phyloP scores from a whole-genome alignment of 23 red algal species.

The Agarophyton chilense region DNA sequence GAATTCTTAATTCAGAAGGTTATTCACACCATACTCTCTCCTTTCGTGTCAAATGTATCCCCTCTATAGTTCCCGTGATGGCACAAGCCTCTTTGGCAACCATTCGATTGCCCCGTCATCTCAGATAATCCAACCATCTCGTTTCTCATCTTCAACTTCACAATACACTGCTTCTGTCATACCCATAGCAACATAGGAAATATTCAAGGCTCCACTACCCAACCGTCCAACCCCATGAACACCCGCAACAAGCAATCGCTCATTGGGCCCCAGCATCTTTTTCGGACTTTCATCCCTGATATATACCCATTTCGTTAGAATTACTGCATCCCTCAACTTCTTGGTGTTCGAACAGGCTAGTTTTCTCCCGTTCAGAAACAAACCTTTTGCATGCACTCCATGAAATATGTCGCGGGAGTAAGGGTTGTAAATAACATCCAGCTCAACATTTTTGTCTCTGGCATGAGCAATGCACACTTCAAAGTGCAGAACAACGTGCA shows the following conservation, averaged over 20 bases:
- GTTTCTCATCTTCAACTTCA: slow-evolving; percentile 46
- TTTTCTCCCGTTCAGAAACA: slow-evolving; percentile 73
- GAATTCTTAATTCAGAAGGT: slow-evolving; percentile 43
- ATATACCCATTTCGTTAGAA: slow-evolving; percentile 87
- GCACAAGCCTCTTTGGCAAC: slow-evolving; percentile 95
- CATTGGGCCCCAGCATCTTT: slow-evolving; percentile 72
- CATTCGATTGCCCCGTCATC: slow-evolving; percentile 84
- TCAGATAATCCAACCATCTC: slow-evolving; percentile 85
- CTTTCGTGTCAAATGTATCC: slow-evolving; percentile 27
- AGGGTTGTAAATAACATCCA: slow-evolving; percentile 95
- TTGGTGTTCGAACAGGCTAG: slow-evolving; percentile 34
- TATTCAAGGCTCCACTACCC: slow-evolving; percentile 83
- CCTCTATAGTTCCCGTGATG: slow-evolving; percentile 36
- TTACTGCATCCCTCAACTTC: slow-evolving; percentile 71
- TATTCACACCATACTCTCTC: slow-evolving; percentile 58
- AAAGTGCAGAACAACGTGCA: slow-evolving; percentile 73
- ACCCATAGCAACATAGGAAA: slow-evolving; percentile 91
- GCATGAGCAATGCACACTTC: slow-evolving; percentile 80
- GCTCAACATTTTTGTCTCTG: slow-evolving; percentile 29
- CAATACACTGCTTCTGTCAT: slow-evolving; percentile 88
- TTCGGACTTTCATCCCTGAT: slow-evolving; percentile 64
- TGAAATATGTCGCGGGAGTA: slow-evolving; percentile 73
- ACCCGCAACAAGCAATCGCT: slow-evolving; percentile 47
- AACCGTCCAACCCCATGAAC: slow-evolving; percentile 68
- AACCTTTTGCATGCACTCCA: slow-evolving; percentile 65